Evolutionary conservation across 2,329 filamentous ascomycete species (phyloP), one percentile per base, ranked within the genome.

Genomic region (Fusarium pseudograminearum): DNA sequence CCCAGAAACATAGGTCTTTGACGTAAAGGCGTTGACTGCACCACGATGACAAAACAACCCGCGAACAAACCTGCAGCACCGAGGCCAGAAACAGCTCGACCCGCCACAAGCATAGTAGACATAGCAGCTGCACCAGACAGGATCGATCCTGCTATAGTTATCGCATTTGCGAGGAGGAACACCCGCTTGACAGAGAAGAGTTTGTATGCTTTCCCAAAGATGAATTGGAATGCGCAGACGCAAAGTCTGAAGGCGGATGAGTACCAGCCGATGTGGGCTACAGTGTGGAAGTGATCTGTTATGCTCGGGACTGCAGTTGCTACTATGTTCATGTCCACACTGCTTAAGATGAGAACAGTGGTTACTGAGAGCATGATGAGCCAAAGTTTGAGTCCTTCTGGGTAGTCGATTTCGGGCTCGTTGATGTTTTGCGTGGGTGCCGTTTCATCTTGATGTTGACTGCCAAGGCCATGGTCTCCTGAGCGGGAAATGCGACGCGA

Each of bases 71-170:
- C 84, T 7, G 82, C 78, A 4, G 78, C 79, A 0, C 83, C 84
- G 0, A 79, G 64, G 0, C 84, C 84, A 0, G 83, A 80, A 2
- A 85, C 73, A 0, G 83, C 84, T 11, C 84, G 75, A 0, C 84
- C 84, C 4, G 81, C 64, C 34, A 86, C 84, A 38, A 86, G 78
- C 75, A 81, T 80, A 0, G 74, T 72, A 0, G 80, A 81, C 16
- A 73, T 80, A 0, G 69, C 76, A 0, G 83, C 81, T 68, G 79
- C 15, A 62, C 66, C 84, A 42, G 83, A 86, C 5, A 86, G 74
- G 0, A 85, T 51, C 1, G 80, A 82, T 1, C 84, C 84, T 0
- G 79, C 50, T 40, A 84, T 80, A n/a, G 84, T 85, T 5, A 83
- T 72, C 1, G 72, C 42, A 1, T 84, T 73, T 0, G 81, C 77